Percentiles rank a stretch among this genome's conserved stretches.
Conservation (phyloP, 306 rosid genomes). For the Citrullus mucosospermus region DNA sequence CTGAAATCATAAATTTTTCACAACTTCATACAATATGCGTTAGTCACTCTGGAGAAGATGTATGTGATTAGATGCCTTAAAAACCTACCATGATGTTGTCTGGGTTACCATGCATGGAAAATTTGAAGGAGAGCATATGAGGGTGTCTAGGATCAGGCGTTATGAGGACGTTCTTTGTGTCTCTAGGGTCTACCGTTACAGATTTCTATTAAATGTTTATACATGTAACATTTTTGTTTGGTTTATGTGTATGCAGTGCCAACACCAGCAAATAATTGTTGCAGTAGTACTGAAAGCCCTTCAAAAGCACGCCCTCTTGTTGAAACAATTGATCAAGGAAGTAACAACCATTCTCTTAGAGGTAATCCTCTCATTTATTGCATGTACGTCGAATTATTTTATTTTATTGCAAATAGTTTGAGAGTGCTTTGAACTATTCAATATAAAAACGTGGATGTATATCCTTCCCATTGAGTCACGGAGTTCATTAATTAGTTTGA, state of each 20-base stretch:
- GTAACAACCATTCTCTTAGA: constrained; percentile 43
- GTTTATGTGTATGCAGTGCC: constrained; percentile 27
- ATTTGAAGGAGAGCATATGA: not conserved
- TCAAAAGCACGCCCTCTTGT: constrained; percentile 29
- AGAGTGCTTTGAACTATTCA: not conserved
- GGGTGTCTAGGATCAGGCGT: not conserved
- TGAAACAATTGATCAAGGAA: constrained; percentile 48
- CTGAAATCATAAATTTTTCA: not conserved
- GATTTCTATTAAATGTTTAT: not conserved
- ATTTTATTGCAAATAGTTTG: not conserved
- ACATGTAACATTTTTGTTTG: not conserved
- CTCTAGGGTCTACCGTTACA: not conserved
- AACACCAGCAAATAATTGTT: constrained; percentile 44
- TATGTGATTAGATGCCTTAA: not conserved
- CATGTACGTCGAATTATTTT: not conserved
- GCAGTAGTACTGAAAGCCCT: constrained; percentile 66
- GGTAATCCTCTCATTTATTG: constrained; percentile 29
- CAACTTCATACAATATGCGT: not conserved
- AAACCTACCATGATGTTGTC: not conserved
- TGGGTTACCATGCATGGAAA: not conserved
- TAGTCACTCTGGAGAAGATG: not conserved
- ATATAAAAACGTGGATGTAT: not conserved
- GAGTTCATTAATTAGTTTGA: not conserved
- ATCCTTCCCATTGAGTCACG: not conserved
- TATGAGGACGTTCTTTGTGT: not conserved